Evolutionary conservation across 306 rosid species (phyloP).

Genomic region (Fagus sylvatica): DNA sequence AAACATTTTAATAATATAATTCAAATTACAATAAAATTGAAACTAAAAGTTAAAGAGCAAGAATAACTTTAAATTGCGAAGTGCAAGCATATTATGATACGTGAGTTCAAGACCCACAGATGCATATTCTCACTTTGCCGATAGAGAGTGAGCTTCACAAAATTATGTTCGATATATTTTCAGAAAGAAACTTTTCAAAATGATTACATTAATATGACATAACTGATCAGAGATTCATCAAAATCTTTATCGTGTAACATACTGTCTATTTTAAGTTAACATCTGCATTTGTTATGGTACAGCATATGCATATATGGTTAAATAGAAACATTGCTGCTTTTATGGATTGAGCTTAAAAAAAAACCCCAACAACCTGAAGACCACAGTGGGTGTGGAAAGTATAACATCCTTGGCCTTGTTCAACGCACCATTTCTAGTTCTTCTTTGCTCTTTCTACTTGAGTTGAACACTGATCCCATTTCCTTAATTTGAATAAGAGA

Average conservation of each 20-base stretch:
- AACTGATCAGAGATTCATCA: neutral
- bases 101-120: too few relatives aligned
- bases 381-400: slow-evolving; percentile 37
- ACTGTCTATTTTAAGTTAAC: neutral
- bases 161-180: neutral
- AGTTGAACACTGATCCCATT: slow-evolving; percentile 41
- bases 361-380: slow-evolving; percentile 41
- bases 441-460: slow-evolving; percentile 22
- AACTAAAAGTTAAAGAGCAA: too few relatives aligned
- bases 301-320: neutral
- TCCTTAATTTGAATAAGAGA: neutral
- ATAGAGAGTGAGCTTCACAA: neutral
- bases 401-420: slow-evolving; percentile 41
- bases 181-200: neutral
- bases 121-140: neutral
- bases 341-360: neutral
- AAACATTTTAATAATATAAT: too few relatives aligned
- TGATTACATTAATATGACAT: neutral
- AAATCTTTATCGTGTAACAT: neutral
- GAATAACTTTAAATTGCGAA: too few relatives aligned
- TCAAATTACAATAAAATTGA: too few relatives aligned
- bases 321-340: neutral
- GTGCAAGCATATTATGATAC: too few relatives aligned
- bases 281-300: neutral
- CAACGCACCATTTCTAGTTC: slow-evolving; percentile 37